Base-by-base conservation (phyloP, 2,329 filamentous ascomycete species). In the Metarhizium sp. region DNA sequence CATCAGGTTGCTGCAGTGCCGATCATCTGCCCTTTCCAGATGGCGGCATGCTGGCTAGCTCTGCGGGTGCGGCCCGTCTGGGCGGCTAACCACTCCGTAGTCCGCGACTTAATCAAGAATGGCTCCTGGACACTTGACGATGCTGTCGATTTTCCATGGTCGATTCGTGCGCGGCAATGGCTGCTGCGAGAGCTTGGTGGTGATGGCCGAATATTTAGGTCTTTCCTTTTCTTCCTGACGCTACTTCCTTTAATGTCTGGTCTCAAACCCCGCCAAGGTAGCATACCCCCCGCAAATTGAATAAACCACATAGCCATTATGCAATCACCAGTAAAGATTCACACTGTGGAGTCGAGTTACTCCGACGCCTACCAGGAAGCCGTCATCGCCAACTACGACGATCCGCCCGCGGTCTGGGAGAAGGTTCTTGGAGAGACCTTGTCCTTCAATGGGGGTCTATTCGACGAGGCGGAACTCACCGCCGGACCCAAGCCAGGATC, bases 291-390 rank as follows among this genome's bases (percentile, higher is more conserved):
- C 10, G 16, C 45, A 47, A 30, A 47, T 5, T 30, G 25, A 47
- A 30, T 30, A 47, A 11, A 11, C 6, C 8, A 10, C 8, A 25
- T 30, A 7, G 45, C 45, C 18, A 45, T 43, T 8, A 52, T 52
- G 51, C 8, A 43, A 30, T 43, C 38, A 5, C 38, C 51, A 29
- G 51, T 16, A 20, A 46, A 47, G 36, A 53, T 47, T 47, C 36
- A 45, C 40, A 46, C 32, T 20, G 40, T 53, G n/a, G 20, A 53
- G 18, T 53, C 51, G 29, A 30, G n/a, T 7, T 46, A 50, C 18
- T 49, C 34, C 25, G 52, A 54, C 32, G 18, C 38, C 20, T 57
- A 57, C 18, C 51, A 57, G 46, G 51, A 57, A 14, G 48, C 45
- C 4, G 52, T 54, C 36, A 30, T 57, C 14, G 29, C 16, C 36